Conservation (phyloP, 495 filamentous ascomycete genomes). For the Penicillium nucicola region DNA sequence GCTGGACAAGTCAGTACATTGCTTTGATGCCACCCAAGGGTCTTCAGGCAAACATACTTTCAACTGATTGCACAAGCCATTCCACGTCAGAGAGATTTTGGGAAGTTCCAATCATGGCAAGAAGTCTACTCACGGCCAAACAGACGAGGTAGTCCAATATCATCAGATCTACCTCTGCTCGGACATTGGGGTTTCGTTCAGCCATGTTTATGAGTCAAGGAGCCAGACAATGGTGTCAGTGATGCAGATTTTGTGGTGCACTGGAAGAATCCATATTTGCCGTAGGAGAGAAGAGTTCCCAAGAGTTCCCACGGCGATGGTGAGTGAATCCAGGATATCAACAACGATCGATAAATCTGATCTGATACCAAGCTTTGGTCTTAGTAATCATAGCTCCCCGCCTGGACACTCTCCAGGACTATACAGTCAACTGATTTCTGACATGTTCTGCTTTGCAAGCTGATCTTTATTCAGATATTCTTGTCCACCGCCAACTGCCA, state of each 20-base stretch:
- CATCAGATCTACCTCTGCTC: constrained; percentile 44
- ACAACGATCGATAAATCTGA: too few species aligned
- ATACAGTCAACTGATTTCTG: too few species aligned
- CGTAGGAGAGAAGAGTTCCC: not conserved
- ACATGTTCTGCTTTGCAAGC: too few species aligned
- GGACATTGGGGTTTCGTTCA: constrained; percentile 19
- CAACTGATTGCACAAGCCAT: constrained; percentile 20
- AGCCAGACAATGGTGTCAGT: not conserved
- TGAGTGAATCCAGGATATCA: not conserved
- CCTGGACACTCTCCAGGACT: constrained; percentile 3
- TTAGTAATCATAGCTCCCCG: too few species aligned
- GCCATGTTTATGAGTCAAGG: not conserved
- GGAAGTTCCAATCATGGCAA: constrained; percentile 9
- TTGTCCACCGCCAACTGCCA: too few species aligned
- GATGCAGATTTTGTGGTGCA: not conserved
- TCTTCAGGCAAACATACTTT: constrained; percentile 16
- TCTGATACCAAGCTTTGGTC: too few species aligned
- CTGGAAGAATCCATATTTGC: not conserved
- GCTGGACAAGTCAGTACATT: not conserved
- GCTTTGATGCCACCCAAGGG: not conserved
- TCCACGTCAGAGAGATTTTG: constrained; percentile 6
- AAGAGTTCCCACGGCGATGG: not conserved
- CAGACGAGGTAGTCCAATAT: constrained; percentile 56
- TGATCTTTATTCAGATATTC: constrained; percentile 1
- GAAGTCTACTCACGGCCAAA: constrained; percentile 32